phyloP scores from a whole-genome alignment of 768 basidiomycete species.

The Calocybe cyanea region DNA sequence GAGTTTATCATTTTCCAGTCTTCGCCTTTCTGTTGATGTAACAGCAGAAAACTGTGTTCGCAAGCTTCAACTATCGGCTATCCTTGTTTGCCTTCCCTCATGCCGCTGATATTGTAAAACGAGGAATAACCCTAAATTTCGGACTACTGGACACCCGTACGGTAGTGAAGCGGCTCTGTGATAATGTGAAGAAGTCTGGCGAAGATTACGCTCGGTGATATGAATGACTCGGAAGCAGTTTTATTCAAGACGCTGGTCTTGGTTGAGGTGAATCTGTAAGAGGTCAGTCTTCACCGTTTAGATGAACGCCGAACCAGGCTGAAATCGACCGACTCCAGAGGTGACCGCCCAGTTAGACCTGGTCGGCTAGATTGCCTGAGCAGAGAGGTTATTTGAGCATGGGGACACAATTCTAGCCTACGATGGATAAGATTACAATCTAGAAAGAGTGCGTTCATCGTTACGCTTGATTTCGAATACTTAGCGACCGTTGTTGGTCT shows the following conservation, averaged over 20 bases:
- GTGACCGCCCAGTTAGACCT: constrained; percentile 26
- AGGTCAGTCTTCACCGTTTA: constrained; percentile 19
- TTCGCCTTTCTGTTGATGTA: neutral
- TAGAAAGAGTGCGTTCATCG: constrained; percentile 26
- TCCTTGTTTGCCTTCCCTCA: constrained; percentile 39
- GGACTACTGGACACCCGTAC: constrained; percentile 47
- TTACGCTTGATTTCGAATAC: neutral
- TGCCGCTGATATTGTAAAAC: constrained; percentile 32
- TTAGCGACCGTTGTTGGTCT: neutral
- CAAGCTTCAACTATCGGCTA: constrained; percentile 31
- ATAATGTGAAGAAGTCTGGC: constrained; percentile 38
- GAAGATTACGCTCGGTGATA: constrained; percentile 43
- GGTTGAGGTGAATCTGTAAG: constrained; percentile 29
- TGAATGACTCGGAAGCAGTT: neutral
- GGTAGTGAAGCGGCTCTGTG: constrained; percentile 40
- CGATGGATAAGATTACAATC: constrained; percentile 29
- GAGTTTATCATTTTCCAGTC: neutral
- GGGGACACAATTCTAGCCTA: constrained; percentile 30
- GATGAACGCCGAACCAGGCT: neutral
- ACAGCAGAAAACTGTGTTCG: constrained; percentile 27
- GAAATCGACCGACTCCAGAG: constrained; percentile 14
- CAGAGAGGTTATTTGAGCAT: constrained; percentile 21
- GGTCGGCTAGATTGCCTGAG: constrained; percentile 27
- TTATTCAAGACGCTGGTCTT: neutral
- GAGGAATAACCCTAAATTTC: constrained; percentile 36